These are phyloP conservation scores for Arthrobotrys entomopaga DNA, from an alignment of 2,329 filamentous ascomycete genomes.

Conservation along the genomic window DNA sequence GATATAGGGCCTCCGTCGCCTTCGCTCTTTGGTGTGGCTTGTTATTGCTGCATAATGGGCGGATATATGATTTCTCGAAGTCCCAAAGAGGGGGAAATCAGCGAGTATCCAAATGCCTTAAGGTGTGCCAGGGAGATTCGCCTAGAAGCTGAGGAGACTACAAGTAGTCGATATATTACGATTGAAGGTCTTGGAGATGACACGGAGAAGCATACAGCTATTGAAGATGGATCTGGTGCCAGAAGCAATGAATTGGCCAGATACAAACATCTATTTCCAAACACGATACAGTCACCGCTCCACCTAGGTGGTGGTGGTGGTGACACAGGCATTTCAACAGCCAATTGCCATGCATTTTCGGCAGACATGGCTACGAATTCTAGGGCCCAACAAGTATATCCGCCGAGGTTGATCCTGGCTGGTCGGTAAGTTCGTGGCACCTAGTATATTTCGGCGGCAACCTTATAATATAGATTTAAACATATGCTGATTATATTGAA, in stretches of 20 bases:
- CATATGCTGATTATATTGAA: not conserved
- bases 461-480: not conserved
- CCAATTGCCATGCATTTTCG: slow-evolving; percentile 15
- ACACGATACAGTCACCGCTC: slow-evolving; percentile 17
- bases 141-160: slow-evolving; percentile 23
- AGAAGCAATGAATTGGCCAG: slow-evolving; percentile 26
- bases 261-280: slow-evolving; percentile 47
- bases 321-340: not conserved
- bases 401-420: slow-evolving; percentile 25
- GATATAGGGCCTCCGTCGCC: not conserved
- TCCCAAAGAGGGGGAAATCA: slow-evolving; percentile 16
- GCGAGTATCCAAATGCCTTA: slow-evolving; percentile 18
- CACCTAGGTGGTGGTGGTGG: slow-evolving; percentile 30
- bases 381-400: slow-evolving; percentile 27
- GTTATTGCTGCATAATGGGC: slow-evolving; percentile 22
- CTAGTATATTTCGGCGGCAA: too few species aligned
- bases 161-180: slow-evolving; percentile 18
- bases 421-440: slow-evolving; percentile 22
- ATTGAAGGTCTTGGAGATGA: slow-evolving; percentile 26
- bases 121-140: slow-evolving; percentile 34
- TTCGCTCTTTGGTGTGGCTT: not conserved
- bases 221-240: slow-evolving; percentile 5
- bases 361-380: slow-evolving; percentile 12
- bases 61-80: slow-evolving; percentile 47
- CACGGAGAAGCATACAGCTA: slow-evolving; percentile 11